Evolutionary conservation across 192 early-diverging fungal species (phyloP), one percentile per base, ranked within the genome.

Genomic region (Coemansia reversa): DNA sequence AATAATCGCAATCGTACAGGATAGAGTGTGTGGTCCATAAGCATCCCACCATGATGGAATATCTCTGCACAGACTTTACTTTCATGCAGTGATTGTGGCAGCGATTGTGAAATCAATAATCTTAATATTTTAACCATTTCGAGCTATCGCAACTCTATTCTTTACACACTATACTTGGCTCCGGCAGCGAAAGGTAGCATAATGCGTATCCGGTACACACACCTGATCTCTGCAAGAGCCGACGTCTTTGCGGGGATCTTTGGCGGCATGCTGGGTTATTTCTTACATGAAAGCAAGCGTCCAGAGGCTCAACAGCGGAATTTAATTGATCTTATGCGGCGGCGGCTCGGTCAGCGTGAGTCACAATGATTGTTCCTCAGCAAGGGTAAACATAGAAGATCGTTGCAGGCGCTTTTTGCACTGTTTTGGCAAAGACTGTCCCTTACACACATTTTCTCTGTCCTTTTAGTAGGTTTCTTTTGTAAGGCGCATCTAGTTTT

Each of bases 201-300:
- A 56, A 56, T 53, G 45, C 76, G 77, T 23, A 30, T 70, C 12
- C 68, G 65, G 23, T 80, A 80, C 53, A 74, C 72, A 28, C 65
- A 80, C 55, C 71, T 80, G 35, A 61, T 80, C 25, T 80, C 77
- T 22, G 55, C 64, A 9, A 62, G 51, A 30, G 77, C 77, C 23
- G 77, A 80, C 23, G 39, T 67, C 4, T 51, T 70, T 42, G 66
- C 64, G 2, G 77, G 77, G 19, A 51, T 70, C 9, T 29, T 80
- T 20, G 77, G 77, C 22, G 77, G 77, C 11, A 35, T 56, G 24
- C 28, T 74, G 42, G 77, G 77, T 2, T 80, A 68, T 51, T 74
- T 80, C 63, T 47, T 74, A 63, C 77, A 80, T 58, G 77, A 74
- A 47, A 70, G 59, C 45, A 66, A 74, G 63, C 65, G 66, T 16